These are phyloP conservation scores for Exserohilum turcica DNA, from an alignment of 2,329 filamentous ascomycete genomes.

Conservation along the genomic window DNA sequence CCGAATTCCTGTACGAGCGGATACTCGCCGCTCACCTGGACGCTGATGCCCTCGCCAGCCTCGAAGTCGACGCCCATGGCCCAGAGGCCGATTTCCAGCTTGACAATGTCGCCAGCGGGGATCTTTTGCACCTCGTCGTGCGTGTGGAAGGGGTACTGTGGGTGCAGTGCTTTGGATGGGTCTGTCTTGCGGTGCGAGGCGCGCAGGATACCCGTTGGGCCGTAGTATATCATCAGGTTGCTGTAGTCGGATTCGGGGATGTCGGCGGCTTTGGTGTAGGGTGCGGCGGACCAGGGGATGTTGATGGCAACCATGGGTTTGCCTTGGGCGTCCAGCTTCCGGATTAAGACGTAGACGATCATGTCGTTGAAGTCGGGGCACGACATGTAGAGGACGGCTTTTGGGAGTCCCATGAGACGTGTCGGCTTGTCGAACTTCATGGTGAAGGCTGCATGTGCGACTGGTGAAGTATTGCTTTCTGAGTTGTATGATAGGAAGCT, in stretches of 20 bases:
- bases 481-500: slow-evolving; percentile 8
- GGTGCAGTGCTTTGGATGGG: slow-evolving; percentile 19
- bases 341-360: slow-evolving; percentile 26
- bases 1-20: slow-evolving; percentile 14
- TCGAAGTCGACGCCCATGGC: slow-evolving; percentile 53
- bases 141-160: slow-evolving; percentile 40
- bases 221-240: slow-evolving; percentile 11
- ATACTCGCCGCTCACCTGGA: slow-evolving; percentile 14
- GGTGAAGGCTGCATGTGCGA: slow-evolving; percentile 36
- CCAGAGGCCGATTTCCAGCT: slow-evolving; percentile 30
- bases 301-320: slow-evolving; percentile 51
- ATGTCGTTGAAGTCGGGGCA: slow-evolving; percentile 52
- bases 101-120: slow-evolving; percentile 29
- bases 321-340: slow-evolving; percentile 38
- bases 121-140: slow-evolving; percentile 52
- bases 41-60: slow-evolving; percentile 19
- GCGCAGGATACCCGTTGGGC: slow-evolving; percentile 21
- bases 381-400: slow-evolving; percentile 55
- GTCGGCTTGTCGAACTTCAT: slow-evolving; percentile 49
- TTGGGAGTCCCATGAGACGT: slow-evolving; percentile 54
- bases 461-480: slow-evolving; percentile 2
- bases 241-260: slow-evolving; percentile 14
- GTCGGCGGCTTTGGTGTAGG: slow-evolving; percentile 6
- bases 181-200: slow-evolving; percentile 19
- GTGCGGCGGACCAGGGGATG: slow-evolving; percentile 41